phyloP scores from a whole-genome alignment of 176 grass and related monocot genomes.

The Tillandsia fasciculata region DNA sequence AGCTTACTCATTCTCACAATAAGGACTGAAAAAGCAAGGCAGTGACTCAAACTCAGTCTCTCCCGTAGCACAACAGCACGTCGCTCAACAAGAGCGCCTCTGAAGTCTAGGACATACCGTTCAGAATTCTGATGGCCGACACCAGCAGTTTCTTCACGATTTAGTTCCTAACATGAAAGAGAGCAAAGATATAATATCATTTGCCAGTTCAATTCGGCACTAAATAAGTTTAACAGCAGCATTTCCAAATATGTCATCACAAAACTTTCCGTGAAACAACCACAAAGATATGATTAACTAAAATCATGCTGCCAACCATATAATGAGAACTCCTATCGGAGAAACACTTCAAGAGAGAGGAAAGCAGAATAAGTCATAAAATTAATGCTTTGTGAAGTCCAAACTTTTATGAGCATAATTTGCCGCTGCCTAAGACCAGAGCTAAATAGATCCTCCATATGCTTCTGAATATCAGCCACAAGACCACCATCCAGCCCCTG shows the following conservation, averaged over 20 bases:
- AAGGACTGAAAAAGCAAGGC: slow-evolving; percentile 78
- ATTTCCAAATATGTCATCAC: background rate
- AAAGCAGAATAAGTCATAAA: background rate
- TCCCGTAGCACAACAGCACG: slow-evolving; percentile 69
- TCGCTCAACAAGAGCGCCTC: slow-evolving; percentile 78
- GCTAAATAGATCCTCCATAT: slow-evolving; percentile 71
- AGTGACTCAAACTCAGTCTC: slow-evolving; percentile 93
- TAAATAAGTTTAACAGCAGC: background rate
- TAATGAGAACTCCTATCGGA: background rate
- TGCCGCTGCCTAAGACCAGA: slow-evolving; percentile 58
- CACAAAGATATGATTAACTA: background rate
- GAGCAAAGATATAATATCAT: background rate
- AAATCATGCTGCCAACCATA: background rate
- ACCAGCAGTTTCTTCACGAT: slow-evolving; percentile 69
- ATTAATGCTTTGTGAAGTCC: slow-evolving; percentile 15
- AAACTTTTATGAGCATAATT: slow-evolving; percentile 73
- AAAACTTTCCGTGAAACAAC: background rate
- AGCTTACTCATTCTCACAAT: slow-evolving; percentile 66
- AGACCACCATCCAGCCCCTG: slow-evolving; percentile 84
- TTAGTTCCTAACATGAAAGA: slow-evolving; percentile 49
- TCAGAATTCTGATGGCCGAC: slow-evolving; percentile 64
- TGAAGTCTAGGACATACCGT: slow-evolving; percentile 79
- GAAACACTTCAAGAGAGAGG: background rate
- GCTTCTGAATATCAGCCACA: slow-evolving; percentile 67
- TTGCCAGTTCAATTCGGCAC: background rate